phyloP scores from a whole-genome alignment of 192 early-diverging fungal genomes.

The Radiomyces spectabilis region DNA sequence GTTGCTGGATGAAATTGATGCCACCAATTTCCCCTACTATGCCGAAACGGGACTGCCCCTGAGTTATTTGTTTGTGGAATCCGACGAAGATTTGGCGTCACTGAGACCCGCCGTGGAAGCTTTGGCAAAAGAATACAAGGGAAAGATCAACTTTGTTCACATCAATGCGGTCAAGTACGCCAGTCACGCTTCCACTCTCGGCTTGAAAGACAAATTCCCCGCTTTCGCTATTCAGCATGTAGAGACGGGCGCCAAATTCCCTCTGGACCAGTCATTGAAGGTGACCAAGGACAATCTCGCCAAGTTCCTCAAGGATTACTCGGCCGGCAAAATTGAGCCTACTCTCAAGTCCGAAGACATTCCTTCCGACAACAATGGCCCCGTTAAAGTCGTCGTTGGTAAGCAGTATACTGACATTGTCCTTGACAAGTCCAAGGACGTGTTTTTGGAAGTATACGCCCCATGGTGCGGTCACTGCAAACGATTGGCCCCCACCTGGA shows the following conservation, averaged over 20 bases:
- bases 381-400: conserved; percentile 83
- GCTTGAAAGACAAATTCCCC: conserved; percentile 83
- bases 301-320: not conserved
- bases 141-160: conserved; percentile 83
- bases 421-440: conserved; percentile 73
- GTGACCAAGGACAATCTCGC: not conserved
- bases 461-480: conserved; percentile 82
- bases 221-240: conserved; percentile 82
- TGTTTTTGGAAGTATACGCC: conserved; percentile 89
- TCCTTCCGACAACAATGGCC: conserved; percentile 72
- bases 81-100: conserved; percentile 27
- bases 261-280: not conserved
- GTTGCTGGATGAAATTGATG: conserved; percentile 81
- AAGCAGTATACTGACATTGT: conserved; percentile 75
- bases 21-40: conserved; percentile 80
- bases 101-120: conserved; percentile 53
- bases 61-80: conserved; percentile 77
- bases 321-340: conserved; percentile 48
- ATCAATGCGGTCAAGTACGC: conserved; percentile 81
- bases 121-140: conserved; percentile 76
- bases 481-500: conserved; percentile 66
- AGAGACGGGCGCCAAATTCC: conserved; percentile 41
- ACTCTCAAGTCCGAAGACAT: conserved; percentile 70
- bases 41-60: conserved; percentile 79
- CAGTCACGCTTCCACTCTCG: conserved; percentile 78